Conservation (phyloP, 495 filamentous ascomycete species). For the Parathielavia hyrcaniae region DNA sequence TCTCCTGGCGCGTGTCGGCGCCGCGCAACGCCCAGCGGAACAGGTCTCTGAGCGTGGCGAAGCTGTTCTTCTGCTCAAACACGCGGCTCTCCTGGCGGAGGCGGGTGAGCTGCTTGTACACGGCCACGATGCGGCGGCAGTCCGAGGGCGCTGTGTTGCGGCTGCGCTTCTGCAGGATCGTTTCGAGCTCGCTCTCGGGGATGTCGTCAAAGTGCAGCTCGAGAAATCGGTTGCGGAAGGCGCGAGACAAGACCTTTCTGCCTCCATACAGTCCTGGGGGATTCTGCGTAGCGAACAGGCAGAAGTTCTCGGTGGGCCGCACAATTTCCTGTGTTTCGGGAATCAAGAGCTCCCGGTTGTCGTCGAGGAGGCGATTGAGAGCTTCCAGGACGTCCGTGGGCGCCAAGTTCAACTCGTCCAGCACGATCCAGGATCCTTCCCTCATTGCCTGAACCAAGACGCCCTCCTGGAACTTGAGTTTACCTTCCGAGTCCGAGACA, state of each 20-base stretch:
- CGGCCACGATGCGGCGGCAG: conserved; percentile 81
- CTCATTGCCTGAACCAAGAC: conserved; percentile 87
- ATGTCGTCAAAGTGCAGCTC: conserved; percentile 99
- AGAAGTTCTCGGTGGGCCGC: conserved; percentile 86
- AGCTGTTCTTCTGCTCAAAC: conserved; percentile 96
- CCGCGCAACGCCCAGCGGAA: conserved; percentile 93
- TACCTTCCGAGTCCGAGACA: conserved; percentile 75
- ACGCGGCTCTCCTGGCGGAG: conserved; percentile 81
- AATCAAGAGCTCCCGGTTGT: conserved; percentile 95
- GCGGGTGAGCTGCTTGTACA: conserved; percentile 84
- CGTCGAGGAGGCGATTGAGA: conserved; percentile 87
- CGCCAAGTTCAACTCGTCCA: conserved; percentile 94
- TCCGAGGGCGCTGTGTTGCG: conserved; percentile 84
- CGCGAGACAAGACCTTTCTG: conserved; percentile 83
- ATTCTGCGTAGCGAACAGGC: conserved; percentile 99
- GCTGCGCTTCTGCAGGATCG: conserved; percentile 80
- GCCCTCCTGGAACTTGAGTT: conserved; percentile 85
- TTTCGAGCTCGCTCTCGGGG: conserved; percentile 88
- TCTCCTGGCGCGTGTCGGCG: conserved; percentile 76
- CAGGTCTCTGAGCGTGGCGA: conserved; percentile 91
- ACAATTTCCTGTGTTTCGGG: conserved; percentile 95
- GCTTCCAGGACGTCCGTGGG: conserved; percentile 96
- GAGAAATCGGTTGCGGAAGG: conserved; percentile 93
- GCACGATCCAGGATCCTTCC: conserved; percentile 93
- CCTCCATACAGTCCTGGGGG: conserved; percentile 94